phyloP scores from a whole-genome alignment of 2,329 filamentous ascomycete species.

The Exophiala spinifera region DNA sequence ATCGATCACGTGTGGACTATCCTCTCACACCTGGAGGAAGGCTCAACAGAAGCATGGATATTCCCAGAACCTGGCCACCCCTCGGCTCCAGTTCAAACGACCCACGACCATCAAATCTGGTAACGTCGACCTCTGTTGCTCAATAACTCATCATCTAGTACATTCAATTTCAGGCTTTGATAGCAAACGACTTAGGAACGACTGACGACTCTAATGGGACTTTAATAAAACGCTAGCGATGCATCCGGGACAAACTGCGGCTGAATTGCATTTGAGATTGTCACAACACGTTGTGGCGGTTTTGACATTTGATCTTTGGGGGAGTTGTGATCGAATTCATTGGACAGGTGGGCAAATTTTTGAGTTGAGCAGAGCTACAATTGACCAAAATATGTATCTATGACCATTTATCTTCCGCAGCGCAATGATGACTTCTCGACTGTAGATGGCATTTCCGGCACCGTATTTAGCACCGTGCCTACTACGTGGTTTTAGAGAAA shows the following conservation, averaged over 20 bases:
- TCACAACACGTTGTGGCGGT: neutral
- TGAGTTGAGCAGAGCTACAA: too few relatives aligned
- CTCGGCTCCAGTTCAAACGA: conserved; percentile 31
- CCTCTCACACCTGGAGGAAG: conserved; percentile 63
- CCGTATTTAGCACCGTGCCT: too few relatives aligned
- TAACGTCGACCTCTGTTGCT: conserved; percentile 18
- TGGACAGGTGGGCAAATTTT: neutral
- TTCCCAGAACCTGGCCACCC: conserved; percentile 55
- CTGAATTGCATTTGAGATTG: neutral
- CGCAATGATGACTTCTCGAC: too few relatives aligned
- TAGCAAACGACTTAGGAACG: conserved; percentile 7
- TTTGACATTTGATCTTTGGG: neutral
- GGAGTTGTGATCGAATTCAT: neutral
- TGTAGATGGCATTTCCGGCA: too few relatives aligned
- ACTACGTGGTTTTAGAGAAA: too few relatives aligned
- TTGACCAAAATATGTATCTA: too few relatives aligned
- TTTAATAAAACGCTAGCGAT: conserved; percentile 6
- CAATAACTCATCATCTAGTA: conserved; percentile 8
- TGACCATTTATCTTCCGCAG: too few relatives aligned
- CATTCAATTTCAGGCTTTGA: neutral
- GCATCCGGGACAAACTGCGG: conserved; percentile 6
- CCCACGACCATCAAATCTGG: conserved; percentile 8
- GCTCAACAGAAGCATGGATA: conserved; percentile 64
- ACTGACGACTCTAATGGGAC: conserved; percentile 11
- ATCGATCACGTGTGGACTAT: conserved; percentile 48